phyloP scores from a whole-genome alignment of 1,284 basidiomycete species.

The Termitomyces sp. region DNA sequence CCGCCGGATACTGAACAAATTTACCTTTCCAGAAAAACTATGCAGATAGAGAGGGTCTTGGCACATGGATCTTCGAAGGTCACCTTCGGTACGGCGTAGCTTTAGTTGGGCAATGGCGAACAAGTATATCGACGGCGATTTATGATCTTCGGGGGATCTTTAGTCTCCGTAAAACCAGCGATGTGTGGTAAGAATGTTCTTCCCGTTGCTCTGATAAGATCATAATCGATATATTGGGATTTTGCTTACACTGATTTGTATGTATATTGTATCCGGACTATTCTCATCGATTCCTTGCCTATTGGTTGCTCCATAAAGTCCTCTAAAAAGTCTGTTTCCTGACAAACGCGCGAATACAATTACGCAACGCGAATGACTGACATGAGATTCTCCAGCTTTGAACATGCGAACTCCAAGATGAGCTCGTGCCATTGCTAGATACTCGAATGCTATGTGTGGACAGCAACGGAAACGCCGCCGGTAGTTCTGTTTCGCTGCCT shows the following conservation, averaged over 20 bases:
- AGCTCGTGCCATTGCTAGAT: not conserved
- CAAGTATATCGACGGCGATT: constrained; percentile 18
- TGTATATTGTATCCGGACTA: not conserved
- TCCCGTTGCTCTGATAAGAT: not conserved
- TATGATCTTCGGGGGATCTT: constrained; percentile 44
- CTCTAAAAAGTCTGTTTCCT: not conserved
- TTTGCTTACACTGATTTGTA: not conserved
- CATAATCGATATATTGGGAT: not conserved
- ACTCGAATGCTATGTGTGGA: not conserved
- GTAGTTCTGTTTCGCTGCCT: not conserved
- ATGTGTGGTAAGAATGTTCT: constrained; percentile 4
- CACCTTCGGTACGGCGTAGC: constrained; percentile 32
- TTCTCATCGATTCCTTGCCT: not conserved
- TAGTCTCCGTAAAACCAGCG: constrained; percentile 39
- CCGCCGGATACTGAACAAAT: constrained; percentile 2
- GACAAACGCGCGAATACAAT: not conserved
- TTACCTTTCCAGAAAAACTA: constrained; percentile 26
- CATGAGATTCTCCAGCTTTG: not conserved
- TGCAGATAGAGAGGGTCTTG: constrained; percentile 26
- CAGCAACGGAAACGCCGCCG: not conserved
- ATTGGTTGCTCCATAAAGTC: not conserved
- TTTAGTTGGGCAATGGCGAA: constrained; percentile 39
- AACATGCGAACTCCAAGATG: not conserved
- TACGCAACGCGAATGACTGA: not conserved
- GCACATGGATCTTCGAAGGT: constrained; percentile 41